These are phyloP conservation scores for Mycena venus DNA, from an alignment of 768 basidiomycete species.

Conservation along the genomic window DNA sequence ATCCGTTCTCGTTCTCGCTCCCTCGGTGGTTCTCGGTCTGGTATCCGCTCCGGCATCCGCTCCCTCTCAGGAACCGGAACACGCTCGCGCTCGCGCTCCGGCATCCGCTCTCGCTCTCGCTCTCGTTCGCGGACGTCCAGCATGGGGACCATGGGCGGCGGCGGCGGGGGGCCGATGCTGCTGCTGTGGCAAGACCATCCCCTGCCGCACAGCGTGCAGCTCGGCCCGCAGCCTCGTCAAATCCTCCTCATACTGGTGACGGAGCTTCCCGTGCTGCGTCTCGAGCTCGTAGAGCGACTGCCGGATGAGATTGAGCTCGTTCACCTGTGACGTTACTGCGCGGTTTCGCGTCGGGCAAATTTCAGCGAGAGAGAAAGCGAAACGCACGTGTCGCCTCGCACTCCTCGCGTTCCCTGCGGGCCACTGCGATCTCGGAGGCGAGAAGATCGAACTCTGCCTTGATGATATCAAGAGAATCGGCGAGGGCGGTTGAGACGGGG, in stretches of 20 bases:
- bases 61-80: slow-evolving; percentile 1
- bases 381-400: slow-evolving; percentile 76
- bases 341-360: neutral
- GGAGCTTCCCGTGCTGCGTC: slow-evolving; percentile 73
- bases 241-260: slow-evolving; percentile 78
- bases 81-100: slow-evolving; percentile 15
- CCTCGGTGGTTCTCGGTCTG: slow-evolving; percentile 49
- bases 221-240: slow-evolving; percentile 68
- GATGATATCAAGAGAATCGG: slow-evolving; percentile 75
- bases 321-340: slow-evolving; percentile 73
- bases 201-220: slow-evolving; percentile 62
- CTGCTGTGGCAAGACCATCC: slow-evolving; percentile 34
- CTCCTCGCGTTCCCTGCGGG: slow-evolving; percentile 78
- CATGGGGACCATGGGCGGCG: slow-evolving; percentile 45
- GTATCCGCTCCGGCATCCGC: slow-evolving; percentile 51
- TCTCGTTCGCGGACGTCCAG: slow-evolving; percentile 27
- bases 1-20: slow-evolving; percentile 59
- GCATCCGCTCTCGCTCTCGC: slow-evolving; percentile 38
- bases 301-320: slow-evolving; percentile 79
- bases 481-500: slow-evolving; percentile 44
- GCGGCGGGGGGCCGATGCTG: slow-evolving; percentile 45
- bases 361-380: neutral
- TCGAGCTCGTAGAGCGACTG: slow-evolving; percentile 83
- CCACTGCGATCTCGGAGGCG: slow-evolving; percentile 64
- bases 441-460: slow-evolving; percentile 79